phyloP scores from a whole-genome alignment of 23 red algal species.

The Gracilaria domingensis region DNA sequence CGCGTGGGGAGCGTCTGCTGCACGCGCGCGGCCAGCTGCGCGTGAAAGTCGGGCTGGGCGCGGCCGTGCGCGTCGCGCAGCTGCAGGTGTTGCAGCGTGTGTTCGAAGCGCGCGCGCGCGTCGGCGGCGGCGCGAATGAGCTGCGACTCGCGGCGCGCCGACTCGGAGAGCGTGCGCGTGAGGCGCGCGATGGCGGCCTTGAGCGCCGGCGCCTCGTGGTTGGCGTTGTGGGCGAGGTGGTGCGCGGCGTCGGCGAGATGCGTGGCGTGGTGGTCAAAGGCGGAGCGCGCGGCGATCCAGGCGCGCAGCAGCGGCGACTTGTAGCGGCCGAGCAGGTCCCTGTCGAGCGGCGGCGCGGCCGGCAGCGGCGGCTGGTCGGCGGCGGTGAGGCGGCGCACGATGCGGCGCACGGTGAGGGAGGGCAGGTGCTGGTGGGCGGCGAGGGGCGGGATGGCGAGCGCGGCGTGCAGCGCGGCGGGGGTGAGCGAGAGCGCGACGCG shows the following conservation, averaged over 20 bases:
- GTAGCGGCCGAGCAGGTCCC: constrained; percentile 57
- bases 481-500: constrained; percentile 40
- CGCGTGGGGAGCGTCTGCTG: not conserved
- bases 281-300: constrained; percentile 32
- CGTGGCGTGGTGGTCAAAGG: constrained; percentile 12
- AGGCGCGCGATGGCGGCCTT: constrained; percentile 37
- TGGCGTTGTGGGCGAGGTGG: constrained; percentile 16
- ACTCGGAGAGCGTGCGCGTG: constrained; percentile 3
- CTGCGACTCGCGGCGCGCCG: constrained; percentile 24
- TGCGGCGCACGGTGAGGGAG: constrained; percentile 11
- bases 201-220: constrained; percentile 38
- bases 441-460: constrained; percentile 2
- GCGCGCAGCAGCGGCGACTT: constrained; percentile 48
- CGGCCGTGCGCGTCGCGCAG: not conserved
- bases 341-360: not conserved
- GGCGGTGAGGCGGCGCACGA: not conserved
- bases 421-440: constrained; percentile 6
- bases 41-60: constrained; percentile 13
- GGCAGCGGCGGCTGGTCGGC: not conserved
- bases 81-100: not conserved
- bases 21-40: not conserved
- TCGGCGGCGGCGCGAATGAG: constrained; percentile 46
- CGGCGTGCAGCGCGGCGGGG: not conserved
- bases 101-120: constrained; percentile 21
- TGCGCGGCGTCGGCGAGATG: constrained; percentile 63